Evolutionary conservation across 495 filamentous ascomycete genomes (phyloP), one percentile per base, ranked within the genome.

Genomic region (Astrothelium subdiscretum): DNA sequence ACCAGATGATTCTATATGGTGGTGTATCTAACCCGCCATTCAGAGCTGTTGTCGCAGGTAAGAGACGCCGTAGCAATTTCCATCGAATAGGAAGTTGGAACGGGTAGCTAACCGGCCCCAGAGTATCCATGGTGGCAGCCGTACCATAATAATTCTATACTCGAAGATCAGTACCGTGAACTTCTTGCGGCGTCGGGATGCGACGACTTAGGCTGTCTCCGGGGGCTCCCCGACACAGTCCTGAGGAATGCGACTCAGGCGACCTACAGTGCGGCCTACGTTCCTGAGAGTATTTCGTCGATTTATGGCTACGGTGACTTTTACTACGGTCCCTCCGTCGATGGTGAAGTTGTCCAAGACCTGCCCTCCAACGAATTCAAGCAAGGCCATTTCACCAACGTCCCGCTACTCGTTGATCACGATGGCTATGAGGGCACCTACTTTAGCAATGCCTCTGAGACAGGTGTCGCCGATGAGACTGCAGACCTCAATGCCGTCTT

Each of bases 1-100:
- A 63, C 42, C 68, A 70, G 35, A 63, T 70, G 57, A 70, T 70
- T 32, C 20, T 67, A 24, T 68, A 68, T 31, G 68, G 68, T 8
- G 68, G 63, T 6, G 62, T 61, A 5, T 24, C 59, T 5, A 65
- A 65, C 29, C 66, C 68, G 5, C 67, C 66, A 18, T 70, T 68
- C 62, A 35, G 68, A 29, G 68, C 68, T 1, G 66, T 62, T 20
- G 62, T 69, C 43, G 64, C 67, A 6, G 65, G 64, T 62, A 59
- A 42, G 38, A 22, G 11, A 35, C 27, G 44, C n/a, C n/a, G n/a
- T n/a, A n/a, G n/a, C n/a, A n/a, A n/a, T n/a, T 2, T 22, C 32
- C 35, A 29, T 61, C 57, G 31, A 42, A 24, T 27, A 43, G 32
- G 31, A 57, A 61, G 3, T 6, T 2, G 32, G 31, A 44, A 22